Evolutionary conservation across 257 asterid species (phyloP), one percentile per base, ranked within the genome.

Genomic region (Ehretia macrophylla): DNA sequence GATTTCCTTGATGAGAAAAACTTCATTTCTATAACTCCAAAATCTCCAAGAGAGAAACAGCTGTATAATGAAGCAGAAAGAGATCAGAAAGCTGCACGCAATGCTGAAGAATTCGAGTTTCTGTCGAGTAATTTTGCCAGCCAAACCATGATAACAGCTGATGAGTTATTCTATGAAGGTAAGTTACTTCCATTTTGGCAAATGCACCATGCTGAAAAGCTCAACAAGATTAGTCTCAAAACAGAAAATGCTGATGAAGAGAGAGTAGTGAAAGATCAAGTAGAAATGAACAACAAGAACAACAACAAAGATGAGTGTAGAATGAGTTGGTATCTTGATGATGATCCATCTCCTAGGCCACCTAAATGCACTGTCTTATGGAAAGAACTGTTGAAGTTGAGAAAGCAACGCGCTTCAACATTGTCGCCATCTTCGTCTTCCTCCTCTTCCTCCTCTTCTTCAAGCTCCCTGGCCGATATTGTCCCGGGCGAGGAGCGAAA

Each of bases 261-360:
- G 35, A 27, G 35, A 27, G 35, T 19, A 27, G 35, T 19, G 16
- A 32, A 9, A 14, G 27, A n/a, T n/a, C n/a, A 17, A 42, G 42
- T 0, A 1, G 52, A 22, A 13, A 18, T 4, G 10, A 22, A 13
- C 6, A 16, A 39, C 13, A 22, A 1, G 45, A 11, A 11, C 5
- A 18, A 17, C 37, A 44, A 20, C 23, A 40, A 59, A 20, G 37
- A 17, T 13, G 64, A 18, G 17, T 27, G 14, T 17, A 37, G 27
- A 35, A 17, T 19, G 12, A 40, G 13, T 17, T 18, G 64, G 17
- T 45, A 44, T 44, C 1, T 59, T 14, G 64, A 59, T 45, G 53
- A 46, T 18, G 64, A 21, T 45, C 53, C 64, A 17, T 59, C 64
- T 59, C 64, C 64, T 0, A 20, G 64, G 40, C 64, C 64, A 13